Conservation (phyloP, 305 asterid genomes). For the Lippia alba region DNA sequence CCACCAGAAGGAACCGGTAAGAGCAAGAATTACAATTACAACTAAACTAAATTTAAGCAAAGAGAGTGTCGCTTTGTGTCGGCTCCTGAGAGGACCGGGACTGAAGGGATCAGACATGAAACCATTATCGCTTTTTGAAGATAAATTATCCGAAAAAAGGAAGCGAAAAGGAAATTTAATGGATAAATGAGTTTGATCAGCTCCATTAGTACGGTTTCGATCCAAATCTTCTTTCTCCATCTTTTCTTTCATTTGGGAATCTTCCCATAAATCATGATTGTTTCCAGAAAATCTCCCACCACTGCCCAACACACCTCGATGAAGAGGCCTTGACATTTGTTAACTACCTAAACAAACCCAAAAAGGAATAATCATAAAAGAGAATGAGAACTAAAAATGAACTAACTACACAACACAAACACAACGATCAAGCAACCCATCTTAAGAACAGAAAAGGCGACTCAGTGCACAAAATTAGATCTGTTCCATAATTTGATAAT, state of each 20-base stretch:
- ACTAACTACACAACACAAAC: slow-evolving; percentile 24
- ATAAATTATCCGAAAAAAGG: slow-evolving; percentile 56
- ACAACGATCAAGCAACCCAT: slow-evolving; percentile 22
- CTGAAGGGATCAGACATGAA: slow-evolving; percentile 73
- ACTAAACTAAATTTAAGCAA: slow-evolving; percentile 75
- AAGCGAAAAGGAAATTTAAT: slow-evolving; percentile 62
- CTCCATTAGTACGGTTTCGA: slow-evolving; percentile 44
- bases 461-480: slow-evolving; percentile 29
- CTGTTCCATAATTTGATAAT: slow-evolving; percentile 28
- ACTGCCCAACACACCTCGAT: slow-evolving; percentile 72
- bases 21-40: slow-evolving; percentile 76
- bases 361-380: slow-evolving; percentile 36
- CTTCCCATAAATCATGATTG: slow-evolving; percentile 68
- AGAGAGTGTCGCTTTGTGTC: slow-evolving; percentile 60
- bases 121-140: slow-evolving; percentile 75
- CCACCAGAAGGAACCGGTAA: slow-evolving; percentile 95
- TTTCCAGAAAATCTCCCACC: slow-evolving; percentile 66
- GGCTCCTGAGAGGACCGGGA: slow-evolving; percentile 60
- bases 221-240: slow-evolving; percentile 81
- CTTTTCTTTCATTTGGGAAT: slow-evolving; percentile 83
- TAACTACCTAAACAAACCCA: slow-evolving; percentile 46
- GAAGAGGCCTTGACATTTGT: slow-evolving; percentile 86
- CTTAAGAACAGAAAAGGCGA: slow-evolving; percentile 25
- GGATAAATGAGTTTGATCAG: slow-evolving; percentile 52
- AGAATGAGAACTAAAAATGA: slow-evolving; percentile 29